phyloP scores from a whole-genome alignment of 768 basidiomycete species.

The Xerocomellus chrysenteron region DNA sequence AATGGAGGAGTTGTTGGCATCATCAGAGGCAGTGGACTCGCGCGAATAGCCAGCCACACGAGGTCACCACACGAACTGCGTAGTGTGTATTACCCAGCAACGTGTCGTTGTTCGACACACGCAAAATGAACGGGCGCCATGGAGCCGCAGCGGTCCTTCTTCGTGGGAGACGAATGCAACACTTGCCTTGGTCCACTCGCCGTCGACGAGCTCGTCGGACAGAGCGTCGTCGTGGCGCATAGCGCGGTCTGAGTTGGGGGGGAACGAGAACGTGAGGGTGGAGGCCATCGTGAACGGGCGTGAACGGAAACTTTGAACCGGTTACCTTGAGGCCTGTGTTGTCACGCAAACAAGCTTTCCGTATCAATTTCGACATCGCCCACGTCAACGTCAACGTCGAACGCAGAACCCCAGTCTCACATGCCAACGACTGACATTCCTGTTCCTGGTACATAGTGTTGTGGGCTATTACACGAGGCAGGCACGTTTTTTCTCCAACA shows the following conservation, averaged over 20 bases:
- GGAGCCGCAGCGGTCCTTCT: not conserved
- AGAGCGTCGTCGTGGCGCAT: not conserved
- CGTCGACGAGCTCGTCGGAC: slow-evolving; percentile 13
- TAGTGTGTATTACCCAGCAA: not conserved
- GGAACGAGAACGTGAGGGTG: not conserved
- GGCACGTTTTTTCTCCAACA: no score
- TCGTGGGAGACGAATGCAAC: slow-evolving; percentile 6
- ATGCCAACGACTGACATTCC: not conserved
- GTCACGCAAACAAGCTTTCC: not conserved
- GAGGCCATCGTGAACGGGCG: not conserved
- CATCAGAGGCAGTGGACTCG: slow-evolving; percentile 22
- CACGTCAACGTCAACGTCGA: slow-evolving; percentile 17
- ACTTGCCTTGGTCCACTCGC: slow-evolving; percentile 28
- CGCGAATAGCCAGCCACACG: slow-evolving; percentile 21
- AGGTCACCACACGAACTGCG: not conserved
- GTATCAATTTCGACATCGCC: not conserved
- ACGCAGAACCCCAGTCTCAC: not conserved
- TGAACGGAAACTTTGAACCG: not conserved
- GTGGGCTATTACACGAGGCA: no score
- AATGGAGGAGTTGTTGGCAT: not conserved
- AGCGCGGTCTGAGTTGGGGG: not conserved
- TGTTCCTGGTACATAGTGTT: not conserved
- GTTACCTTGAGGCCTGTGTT: not conserved
- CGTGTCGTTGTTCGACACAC: not conserved
- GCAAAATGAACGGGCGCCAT: not conserved